Evolutionary conservation across 1,284 basidiomycete species (phyloP).

Genomic region (Rugosomyces carneus): DNA sequence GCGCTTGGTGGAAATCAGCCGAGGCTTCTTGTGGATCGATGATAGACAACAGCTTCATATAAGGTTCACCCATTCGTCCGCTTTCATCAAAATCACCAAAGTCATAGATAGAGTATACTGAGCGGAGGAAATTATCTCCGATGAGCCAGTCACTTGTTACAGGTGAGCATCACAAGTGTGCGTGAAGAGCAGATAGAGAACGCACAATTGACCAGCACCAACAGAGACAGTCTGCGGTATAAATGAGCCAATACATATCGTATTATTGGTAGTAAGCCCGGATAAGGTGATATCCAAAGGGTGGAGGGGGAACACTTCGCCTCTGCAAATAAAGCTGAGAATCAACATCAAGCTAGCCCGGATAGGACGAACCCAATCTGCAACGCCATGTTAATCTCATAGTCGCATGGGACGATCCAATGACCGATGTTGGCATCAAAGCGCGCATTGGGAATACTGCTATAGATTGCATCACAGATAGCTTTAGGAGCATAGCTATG

Average conservation of each 20-base stretch:
- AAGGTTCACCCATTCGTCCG: slow-evolving; percentile 64
- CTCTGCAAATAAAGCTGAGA: slow-evolving; percentile 15
- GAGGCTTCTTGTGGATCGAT: slow-evolving; percentile 65
- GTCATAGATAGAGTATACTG: slow-evolving; percentile 80
- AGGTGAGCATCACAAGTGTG: slow-evolving; percentile 1
- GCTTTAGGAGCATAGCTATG: slow-evolving; percentile 58
- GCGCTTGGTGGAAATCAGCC: slow-evolving; percentile 55
- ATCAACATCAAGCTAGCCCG: background rate
- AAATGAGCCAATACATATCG: slow-evolving; percentile 65
- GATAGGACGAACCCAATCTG: slow-evolving; percentile 57
- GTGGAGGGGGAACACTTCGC: slow-evolving; percentile 64
- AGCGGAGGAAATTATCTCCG: slow-evolving; percentile 78
- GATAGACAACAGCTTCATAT: slow-evolving; percentile 66
- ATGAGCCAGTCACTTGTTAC: slow-evolving; percentile 68
- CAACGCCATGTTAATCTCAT: slow-evolving; percentile 69
- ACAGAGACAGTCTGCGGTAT: slow-evolving; percentile 54
- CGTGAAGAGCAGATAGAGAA: slow-evolving; percentile 11
- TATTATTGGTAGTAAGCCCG: slow-evolving; percentile 35
- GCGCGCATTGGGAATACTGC: slow-evolving; percentile 49
- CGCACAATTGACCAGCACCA: slow-evolving; percentile 58
- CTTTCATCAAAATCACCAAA: slow-evolving; percentile 71
- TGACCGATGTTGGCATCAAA: slow-evolving; percentile 45
- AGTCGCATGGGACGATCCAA: slow-evolving; percentile 66
- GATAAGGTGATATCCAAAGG: slow-evolving; percentile 63
- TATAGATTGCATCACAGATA: slow-evolving; percentile 62